Base-by-base conservation (phyloP, 768 basidiomycete species). In the Leccinum longicurvipes region DNA sequence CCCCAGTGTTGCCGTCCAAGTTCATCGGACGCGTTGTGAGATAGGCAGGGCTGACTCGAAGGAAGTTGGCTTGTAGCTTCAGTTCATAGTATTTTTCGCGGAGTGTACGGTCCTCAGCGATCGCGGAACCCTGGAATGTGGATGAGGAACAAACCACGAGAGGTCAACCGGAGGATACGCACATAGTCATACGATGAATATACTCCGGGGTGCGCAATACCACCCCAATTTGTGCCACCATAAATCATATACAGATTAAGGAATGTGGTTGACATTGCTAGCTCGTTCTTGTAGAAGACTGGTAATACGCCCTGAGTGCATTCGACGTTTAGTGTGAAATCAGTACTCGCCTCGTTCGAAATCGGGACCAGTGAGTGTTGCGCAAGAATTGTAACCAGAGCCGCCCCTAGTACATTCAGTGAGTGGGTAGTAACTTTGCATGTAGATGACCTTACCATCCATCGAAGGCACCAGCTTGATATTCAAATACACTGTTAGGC, bases 181-280 rank as follows among this genome's bases (percentile, higher is more conserved):
- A 69, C 82, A 55, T 86, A 85, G 60, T 86, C 85, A 60, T 86
- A 86, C 11, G 82, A 83, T 1, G 79, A 77, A 60, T 83, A 83
- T 51, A 78, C 79, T 1, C 81, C 82, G 4, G 83, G 83, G 60
- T 80, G 76, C 1, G 80, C 68, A 1, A 82, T 82, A 41, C 67
- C 67, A 6, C 83, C 84, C 82, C 82, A 84, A 49, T 85, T 84
- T 1, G 84, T 86, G 27, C 84, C 84, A 3, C 84, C 84, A 62
- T 79, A 82, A 9, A 80, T 64, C 85, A 86, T 82, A 60, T 83
- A 83, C 15, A 83, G 66, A 58, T 74, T 81, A 76, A 62, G 44
- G 24, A 59, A 58, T 2, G 52, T 48, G 53, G 54, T 49, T 29
- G 59, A 60, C 57, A 60, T 66, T 11, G 61, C 27, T 8, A 60